Evolutionary conservation across 495 filamentous ascomycete species (phyloP).

Genomic region (Podospora sp.): DNA sequence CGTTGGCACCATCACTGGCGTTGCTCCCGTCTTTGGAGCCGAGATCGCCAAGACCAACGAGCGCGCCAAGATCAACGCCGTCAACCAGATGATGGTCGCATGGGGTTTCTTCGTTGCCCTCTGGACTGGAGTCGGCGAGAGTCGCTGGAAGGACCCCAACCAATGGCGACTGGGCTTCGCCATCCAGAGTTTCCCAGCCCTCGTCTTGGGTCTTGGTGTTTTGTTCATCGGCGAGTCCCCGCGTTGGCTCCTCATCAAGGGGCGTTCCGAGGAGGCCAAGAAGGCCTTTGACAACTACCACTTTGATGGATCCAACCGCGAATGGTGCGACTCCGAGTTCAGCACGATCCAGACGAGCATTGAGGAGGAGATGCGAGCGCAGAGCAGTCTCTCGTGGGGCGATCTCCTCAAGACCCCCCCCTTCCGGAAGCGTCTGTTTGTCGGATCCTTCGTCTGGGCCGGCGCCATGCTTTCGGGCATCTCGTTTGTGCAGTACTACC

Average conservation of each 20-base stretch:
- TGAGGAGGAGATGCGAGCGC: conserved; percentile 39
- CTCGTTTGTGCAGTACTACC: conserved; percentile 57
- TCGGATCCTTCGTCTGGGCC: conserved; percentile 57
- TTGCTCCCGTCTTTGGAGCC: conserved; percentile 49
- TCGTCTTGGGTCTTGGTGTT: conserved; percentile 52
- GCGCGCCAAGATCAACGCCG: conserved; percentile 52
- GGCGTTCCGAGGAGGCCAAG: conserved; percentile 47
- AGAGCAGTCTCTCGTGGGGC: conserved; percentile 45
- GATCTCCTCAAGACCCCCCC: conserved; percentile 47
- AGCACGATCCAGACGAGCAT: conserved; percentile 50
- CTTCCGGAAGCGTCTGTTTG: conserved; percentile 52
- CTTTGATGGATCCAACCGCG: conserved; percentile 48
- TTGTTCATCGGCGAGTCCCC: conserved; percentile 60
- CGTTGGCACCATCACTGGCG: conserved; percentile 54
- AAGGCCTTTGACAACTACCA: conserved; percentile 48
- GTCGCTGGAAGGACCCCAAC: conserved; percentile 38
- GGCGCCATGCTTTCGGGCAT: conserved; percentile 54
- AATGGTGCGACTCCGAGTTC: conserved; percentile 50
- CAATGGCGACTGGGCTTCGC: conserved; percentile 61
- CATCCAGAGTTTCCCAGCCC: conserved; percentile 53
- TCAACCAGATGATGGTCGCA: conserved; percentile 50
- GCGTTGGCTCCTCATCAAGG: conserved; percentile 59
- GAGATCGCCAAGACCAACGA: conserved; percentile 50
- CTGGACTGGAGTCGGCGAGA: conserved; percentile 47
- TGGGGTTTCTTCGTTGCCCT: conserved; percentile 54